phyloP scores from a whole-genome alignment of 768 basidiomycete species.

The Mycena alexandri region DNA sequence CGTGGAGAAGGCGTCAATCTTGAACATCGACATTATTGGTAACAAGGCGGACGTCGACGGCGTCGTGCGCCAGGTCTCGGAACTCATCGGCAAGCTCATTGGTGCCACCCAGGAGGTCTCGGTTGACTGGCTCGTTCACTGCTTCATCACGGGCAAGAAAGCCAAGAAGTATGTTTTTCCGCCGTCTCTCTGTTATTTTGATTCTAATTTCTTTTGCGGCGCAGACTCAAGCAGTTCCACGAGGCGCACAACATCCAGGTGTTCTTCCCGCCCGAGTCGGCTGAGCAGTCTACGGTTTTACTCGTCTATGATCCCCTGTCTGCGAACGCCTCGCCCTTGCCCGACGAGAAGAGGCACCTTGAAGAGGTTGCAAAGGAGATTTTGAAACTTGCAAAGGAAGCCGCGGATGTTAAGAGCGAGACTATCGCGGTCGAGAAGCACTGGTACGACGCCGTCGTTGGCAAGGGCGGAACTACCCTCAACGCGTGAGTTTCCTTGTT shows the following conservation, averaged over 20 bases:
- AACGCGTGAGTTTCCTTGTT: conserved; percentile 72
- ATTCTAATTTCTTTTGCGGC: conserved; percentile 19
- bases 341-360: conserved; percentile 80
- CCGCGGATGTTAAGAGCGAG: conserved; percentile 89
- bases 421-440: conserved; percentile 84
- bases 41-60: conserved; percentile 79
- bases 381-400: conserved; percentile 82
- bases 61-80: conserved; percentile 81
- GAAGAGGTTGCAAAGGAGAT: conserved; percentile 84
- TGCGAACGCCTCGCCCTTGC: conserved; percentile 70
- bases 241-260: conserved; percentile 84
- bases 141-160: conserved; percentile 87
- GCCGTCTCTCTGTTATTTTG: not conserved
- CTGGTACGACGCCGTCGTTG: conserved; percentile 92
- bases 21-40: conserved; percentile 87
- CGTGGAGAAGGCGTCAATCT: conserved; percentile 64
- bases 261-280: conserved; percentile 89
- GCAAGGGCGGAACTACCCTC: conserved; percentile 84
- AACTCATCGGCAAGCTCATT: conserved; percentile 82
- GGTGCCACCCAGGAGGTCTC: conserved; percentile 79
- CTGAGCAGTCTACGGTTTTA: conserved; percentile 81
- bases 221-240: conserved; percentile 84
- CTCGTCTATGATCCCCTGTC: conserved; percentile 87
- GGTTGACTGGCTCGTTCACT: conserved; percentile 91
- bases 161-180: conserved; percentile 76